Percentiles rank a stretch among this genome's conserved stretches.
phyloP scores from a whole-genome alignment of 805 yeast species.

The Lachancea meyersii region DNA sequence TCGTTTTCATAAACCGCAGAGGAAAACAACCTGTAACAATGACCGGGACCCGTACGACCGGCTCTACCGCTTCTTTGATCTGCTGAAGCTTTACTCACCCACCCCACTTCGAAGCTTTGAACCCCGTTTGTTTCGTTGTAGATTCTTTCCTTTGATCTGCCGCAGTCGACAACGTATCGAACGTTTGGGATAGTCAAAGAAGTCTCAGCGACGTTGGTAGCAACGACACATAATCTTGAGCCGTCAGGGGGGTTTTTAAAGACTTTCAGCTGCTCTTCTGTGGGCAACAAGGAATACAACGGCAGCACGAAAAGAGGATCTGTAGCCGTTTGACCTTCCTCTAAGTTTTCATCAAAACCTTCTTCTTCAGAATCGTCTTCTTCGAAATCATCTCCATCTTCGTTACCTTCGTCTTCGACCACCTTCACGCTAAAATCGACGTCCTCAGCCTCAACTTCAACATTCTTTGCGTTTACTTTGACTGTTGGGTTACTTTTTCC shows the following conservation, averaged over 20 bases:
- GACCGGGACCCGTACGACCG: constrained; percentile 98
- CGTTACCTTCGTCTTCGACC: constrained; percentile 28
- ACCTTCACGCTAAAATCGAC: constrained; percentile 60
- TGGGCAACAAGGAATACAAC: constrained; percentile 86
- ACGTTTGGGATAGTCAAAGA: constrained; percentile 95
- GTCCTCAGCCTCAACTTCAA: constrained; percentile 81
- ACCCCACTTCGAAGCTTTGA: constrained; percentile 83
- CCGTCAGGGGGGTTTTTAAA: constrained; percentile 82
- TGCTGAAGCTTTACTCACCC: constrained; percentile 94
- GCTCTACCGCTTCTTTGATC: constrained; percentile 96
- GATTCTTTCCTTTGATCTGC: constrained; percentile 84
- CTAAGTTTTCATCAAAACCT: constrained; percentile 62
- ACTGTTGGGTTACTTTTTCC: constrained; percentile 39
- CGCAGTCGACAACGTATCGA: constrained; percentile 90
- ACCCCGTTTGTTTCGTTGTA: constrained; percentile 81
- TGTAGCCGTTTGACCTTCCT: constrained; percentile 59
- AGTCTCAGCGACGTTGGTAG: constrained; percentile 97
- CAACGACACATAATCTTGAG: constrained; percentile 81
- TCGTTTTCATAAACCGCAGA: constrained; percentile 90
- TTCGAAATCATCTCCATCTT: constrained; percentile 32
- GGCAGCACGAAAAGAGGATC: constrained; percentile 91
- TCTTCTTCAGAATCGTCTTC: constrained; percentile 41
- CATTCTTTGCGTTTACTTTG: constrained; percentile 49
- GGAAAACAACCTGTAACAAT: constrained; percentile 84
- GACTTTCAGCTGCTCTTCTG: constrained; percentile 89